These are phyloP conservation scores for Mortierella sp. DNA, from an alignment of 371 early-diverging fungal species.

Conservation along the genomic window DNA sequence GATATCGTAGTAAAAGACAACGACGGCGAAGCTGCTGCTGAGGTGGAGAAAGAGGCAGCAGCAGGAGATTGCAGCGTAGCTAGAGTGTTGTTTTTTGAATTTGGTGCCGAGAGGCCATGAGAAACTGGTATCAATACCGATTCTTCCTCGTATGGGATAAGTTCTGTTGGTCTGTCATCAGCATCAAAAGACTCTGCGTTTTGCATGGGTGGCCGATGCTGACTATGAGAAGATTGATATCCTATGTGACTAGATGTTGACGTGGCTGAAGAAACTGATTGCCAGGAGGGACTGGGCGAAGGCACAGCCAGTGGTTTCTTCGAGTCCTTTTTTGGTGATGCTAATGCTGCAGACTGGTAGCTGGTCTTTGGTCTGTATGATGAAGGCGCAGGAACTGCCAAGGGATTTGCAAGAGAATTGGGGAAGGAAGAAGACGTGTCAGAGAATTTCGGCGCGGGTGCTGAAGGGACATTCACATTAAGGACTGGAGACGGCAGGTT, in stretches of 20 bases:
- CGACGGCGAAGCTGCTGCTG: slow-evolving; percentile 24
- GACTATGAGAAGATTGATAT: slow-evolving; percentile 27
- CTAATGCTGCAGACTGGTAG: slow-evolving; percentile 19
- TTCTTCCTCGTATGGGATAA: slow-evolving; percentile 45
- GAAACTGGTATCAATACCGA: neutral
- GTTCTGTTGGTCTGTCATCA: slow-evolving; percentile 56
- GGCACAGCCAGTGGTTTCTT: slow-evolving; percentile 14
- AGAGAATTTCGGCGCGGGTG: slow-evolving; percentile 4
- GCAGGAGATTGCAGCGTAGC: slow-evolving; percentile 26
- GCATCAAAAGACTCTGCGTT: slow-evolving; percentile 46
- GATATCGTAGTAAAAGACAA: slow-evolving; percentile 28
- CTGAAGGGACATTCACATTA: neutral
- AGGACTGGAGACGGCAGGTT: slow-evolving; percentile 20
- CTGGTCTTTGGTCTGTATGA: slow-evolving; percentile 24
- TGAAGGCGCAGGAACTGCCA: slow-evolving; percentile 19
- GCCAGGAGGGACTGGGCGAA: slow-evolving; percentile 29
- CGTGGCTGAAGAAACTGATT: neutral
- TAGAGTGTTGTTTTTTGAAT: neutral
- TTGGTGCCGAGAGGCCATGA: neutral
- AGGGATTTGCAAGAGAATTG: slow-evolving; percentile 13
- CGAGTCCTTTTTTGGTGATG: slow-evolving; percentile 46
- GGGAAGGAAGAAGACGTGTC: neutral
- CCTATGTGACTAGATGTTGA: slow-evolving; percentile 7
- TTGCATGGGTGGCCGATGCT: slow-evolving; percentile 31
- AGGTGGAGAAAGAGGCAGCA: slow-evolving; percentile 3